Conservation (phyloP, 148 eudicot species). For the Chenopodium album region DNA sequence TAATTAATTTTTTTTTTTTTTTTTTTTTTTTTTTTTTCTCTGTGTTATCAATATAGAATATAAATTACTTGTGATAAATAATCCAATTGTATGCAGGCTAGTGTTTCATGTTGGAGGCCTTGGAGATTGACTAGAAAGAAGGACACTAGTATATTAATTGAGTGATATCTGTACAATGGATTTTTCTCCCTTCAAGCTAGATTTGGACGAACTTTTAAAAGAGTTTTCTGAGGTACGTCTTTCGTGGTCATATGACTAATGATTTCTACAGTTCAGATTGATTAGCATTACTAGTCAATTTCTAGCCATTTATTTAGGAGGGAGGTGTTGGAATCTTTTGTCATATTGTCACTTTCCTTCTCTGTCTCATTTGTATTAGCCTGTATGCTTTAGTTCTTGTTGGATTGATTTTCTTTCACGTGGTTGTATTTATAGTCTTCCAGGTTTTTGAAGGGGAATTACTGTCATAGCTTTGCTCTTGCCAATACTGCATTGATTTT, state of each 20-base stretch:
- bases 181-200: slow-evolving; percentile 55
- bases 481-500: too few species aligned
- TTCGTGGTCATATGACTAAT: neutral
- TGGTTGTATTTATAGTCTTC: neutral
- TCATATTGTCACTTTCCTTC: neutral
- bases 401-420: neutral
- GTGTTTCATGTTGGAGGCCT: neutral
- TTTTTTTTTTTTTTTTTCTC: too few species aligned
- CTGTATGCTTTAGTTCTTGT: neutral
- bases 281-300: neutral
- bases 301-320: neutral
- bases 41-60: too few species aligned
- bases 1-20: too few species aligned
- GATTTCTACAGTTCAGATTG: neutral
- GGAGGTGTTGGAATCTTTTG: neutral
- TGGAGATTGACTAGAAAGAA: neutral
- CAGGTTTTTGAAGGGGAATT: too few species aligned
- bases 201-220: slow-evolving; percentile 74
- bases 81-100: neutral
- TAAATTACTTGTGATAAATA: too few species aligned
- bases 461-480: neutral
- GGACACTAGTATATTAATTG: neutral
- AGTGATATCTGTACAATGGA: slow-evolving; percentile 31
- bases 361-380: neutral
- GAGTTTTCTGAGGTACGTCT: slow-evolving; percentile 59